Conservation (phyloP, 352 stramenopile species). For the Phytopythium sindhum region DNA sequence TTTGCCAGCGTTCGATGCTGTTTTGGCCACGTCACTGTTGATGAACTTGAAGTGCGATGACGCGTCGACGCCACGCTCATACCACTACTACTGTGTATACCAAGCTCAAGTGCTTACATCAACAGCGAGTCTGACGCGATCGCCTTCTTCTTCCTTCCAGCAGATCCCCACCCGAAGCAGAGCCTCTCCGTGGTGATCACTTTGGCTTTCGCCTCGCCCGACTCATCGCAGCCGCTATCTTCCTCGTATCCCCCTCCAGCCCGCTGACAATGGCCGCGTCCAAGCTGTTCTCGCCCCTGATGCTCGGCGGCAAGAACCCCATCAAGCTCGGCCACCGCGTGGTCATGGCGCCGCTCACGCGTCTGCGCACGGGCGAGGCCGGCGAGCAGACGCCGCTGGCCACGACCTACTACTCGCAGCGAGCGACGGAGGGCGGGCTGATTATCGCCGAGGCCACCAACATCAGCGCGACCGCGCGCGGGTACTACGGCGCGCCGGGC, state of each 20-base stretch:
- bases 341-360: conserved; percentile 44
- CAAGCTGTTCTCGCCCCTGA: conserved; percentile 28
- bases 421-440: conserved; percentile 29
- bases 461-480: conserved; percentile 23
- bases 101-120: conserved; percentile 5
- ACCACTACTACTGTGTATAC: too few relatives aligned
- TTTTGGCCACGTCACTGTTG: background rate
- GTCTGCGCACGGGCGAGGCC: conserved; percentile 16
- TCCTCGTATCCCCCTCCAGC: too few relatives aligned
- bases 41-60: conserved; percentile 5
- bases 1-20: background rate
- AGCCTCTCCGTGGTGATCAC: too few relatives aligned
- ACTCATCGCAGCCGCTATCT: too few relatives aligned
- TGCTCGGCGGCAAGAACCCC: conserved; percentile 19
- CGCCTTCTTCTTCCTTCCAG: background rate
- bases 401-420: conserved; percentile 38
- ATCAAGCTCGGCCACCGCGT: conserved; percentile 33
- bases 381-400: conserved; percentile 21
- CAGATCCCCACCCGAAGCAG: too few relatives aligned
- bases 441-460: conserved; percentile 44
- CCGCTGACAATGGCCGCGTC: conserved; percentile 8
- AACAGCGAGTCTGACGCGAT: background rate
- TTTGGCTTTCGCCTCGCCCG: too few relatives aligned
- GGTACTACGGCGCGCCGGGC: conserved; percentile 30
- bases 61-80: background rate